Percentiles rank a stretch among this genome's conserved stretches.
Conservation (phyloP, 2,329 filamentous ascomycete genomes). For the Pseudogymnoascus sp. region DNA sequence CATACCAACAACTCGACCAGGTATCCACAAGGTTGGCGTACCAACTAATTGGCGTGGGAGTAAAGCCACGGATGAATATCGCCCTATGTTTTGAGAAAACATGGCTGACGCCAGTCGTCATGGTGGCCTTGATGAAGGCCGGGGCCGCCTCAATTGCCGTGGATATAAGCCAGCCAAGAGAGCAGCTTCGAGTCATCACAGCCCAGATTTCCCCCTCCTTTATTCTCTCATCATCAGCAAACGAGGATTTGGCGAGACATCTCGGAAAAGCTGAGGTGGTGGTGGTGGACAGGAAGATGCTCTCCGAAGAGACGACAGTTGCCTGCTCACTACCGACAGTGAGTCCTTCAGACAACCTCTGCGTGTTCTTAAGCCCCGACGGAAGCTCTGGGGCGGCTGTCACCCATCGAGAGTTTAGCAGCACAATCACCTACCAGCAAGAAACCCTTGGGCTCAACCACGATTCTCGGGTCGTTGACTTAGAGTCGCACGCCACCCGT, state of each 20-base stretch:
- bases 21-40: slow-evolving; percentile 10
- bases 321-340: neutral
- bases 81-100: slow-evolving; percentile 21
- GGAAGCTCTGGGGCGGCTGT: neutral
- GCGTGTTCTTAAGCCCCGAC: neutral
- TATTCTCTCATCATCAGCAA: neutral
- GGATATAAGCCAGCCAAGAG: slow-evolving; percentile 14
- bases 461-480: neutral
- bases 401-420: neutral
- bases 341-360: neutral
- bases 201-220: neutral
- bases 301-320: neutral
- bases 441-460: neutral
- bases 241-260: neutral
- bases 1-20: slow-evolving; percentile 16
- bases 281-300: neutral
- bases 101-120: slow-evolving; percentile 18
- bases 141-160: slow-evolving; percentile 24
- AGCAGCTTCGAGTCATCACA: neutral
- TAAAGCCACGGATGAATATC: slow-evolving; percentile 14
- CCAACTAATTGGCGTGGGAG: slow-evolving; percentile 3
- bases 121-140: slow-evolving; percentile 22
- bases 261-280: neutral
- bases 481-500: neutral
- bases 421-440: neutral